Conservation (phyloP, 257 asterid species). For the Solanum pinnatisectum region DNA sequence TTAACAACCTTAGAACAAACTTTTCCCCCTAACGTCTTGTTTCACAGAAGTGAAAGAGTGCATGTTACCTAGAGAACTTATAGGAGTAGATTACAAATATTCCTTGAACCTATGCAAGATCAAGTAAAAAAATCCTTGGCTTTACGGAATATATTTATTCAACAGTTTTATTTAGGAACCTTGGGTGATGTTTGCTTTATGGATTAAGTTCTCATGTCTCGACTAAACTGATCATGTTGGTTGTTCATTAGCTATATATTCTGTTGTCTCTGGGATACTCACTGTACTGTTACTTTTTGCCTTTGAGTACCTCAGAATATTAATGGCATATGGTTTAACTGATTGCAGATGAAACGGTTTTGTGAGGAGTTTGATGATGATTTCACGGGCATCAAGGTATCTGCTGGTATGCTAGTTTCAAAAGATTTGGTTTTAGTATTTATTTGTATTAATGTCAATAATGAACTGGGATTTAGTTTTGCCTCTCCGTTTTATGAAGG, state of each 20-base stretch:
- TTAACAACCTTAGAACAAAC: not conserved
- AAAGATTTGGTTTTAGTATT: not conserved
- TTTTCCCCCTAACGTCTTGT: not conserved
- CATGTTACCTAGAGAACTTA: not conserved
- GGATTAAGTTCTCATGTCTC: not conserved
- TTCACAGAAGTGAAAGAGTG: not conserved
- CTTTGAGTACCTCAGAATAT: not conserved
- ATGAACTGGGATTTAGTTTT: not conserved
- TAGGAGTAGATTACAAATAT: not conserved
- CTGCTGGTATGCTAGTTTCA: constrained; percentile 70
- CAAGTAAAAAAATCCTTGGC: not conserved
- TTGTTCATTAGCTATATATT: not conserved
- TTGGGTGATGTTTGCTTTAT: not conserved
- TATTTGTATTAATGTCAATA: not conserved
- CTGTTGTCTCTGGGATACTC: not conserved
- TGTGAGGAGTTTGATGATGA: constrained; percentile 66
- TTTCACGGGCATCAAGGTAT: constrained; percentile 62
- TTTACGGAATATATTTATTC: not conserved
- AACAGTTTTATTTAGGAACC: not conserved
- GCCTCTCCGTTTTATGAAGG: not conserved
- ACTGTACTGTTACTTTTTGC: not conserved
- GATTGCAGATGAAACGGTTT: constrained; percentile 53
- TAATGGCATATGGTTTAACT: constrained; percentile 1
- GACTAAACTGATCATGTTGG: not conserved
- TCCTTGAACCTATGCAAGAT: not conserved